Conservation (phyloP, 2,329 filamentous ascomycete genomes). For the Paramyrothecium roridum region DNA sequence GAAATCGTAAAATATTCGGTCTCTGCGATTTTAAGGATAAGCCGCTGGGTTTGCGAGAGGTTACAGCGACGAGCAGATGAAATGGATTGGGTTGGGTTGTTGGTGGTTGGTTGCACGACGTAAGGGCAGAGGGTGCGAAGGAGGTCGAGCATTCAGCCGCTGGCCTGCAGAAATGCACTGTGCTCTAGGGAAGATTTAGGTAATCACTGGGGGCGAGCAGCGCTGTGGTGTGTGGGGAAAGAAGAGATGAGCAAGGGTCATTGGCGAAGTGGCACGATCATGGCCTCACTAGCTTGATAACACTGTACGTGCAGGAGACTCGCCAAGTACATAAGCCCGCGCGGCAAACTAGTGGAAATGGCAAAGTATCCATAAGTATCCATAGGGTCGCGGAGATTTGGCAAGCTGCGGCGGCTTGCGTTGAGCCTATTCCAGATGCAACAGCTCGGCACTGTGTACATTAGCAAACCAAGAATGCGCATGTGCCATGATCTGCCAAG, state of each 20-base stretch:
- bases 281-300: background rate
- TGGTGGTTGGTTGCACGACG: background rate
- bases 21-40: background rate
- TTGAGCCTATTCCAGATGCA: background rate
- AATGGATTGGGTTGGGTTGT: background rate
- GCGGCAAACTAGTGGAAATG: too few relatives aligned
- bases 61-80: background rate
- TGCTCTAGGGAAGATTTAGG: background rate
- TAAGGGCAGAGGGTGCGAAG: background rate
- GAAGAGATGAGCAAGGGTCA: background rate
- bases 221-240: background rate
- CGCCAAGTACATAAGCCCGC: too few relatives aligned
- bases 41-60: background rate
- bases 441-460: background rate
- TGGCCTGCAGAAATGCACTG: background rate
- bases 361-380: too few relatives aligned
- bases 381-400: background rate
- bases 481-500: background rate
- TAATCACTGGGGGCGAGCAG: background rate
- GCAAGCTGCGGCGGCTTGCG: background rate
- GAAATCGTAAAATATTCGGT: too few relatives aligned
- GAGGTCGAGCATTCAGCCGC: background rate
- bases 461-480: background rate
- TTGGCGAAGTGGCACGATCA: background rate
- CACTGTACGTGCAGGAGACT: too few relatives aligned